phyloP scores from a whole-genome alignment of 2,329 filamentous ascomycete species.

The Tetracladium maxilliforme region DNA sequence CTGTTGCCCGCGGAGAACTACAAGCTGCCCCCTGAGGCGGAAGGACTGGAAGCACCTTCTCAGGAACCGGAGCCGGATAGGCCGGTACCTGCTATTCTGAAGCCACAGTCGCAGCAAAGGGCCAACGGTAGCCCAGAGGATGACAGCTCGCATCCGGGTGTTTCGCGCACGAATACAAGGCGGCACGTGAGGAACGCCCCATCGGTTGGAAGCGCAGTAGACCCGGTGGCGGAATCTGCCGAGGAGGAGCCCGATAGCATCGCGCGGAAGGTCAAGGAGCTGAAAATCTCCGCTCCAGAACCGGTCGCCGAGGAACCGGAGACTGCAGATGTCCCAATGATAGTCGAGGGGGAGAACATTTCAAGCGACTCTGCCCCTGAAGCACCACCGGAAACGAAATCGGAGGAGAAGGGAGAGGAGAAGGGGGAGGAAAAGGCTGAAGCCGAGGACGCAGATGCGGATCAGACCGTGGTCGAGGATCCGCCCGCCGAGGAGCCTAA shows the following conservation, averaged over 20 bases:
- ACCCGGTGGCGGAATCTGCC: constrained; percentile 69
- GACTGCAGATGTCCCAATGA: constrained; percentile 11
- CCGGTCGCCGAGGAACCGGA: constrained; percentile 23
- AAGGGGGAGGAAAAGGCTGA: constrained; percentile 7
- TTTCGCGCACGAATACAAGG: constrained; percentile 58
- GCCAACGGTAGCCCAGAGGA: constrained; percentile 12
- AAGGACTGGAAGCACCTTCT: constrained; percentile 56
- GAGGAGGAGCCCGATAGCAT: constrained; percentile 50
- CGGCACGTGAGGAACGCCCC: constrained; percentile 69
- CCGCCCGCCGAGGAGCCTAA: constrained; percentile 1
- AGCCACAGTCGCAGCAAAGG: constrained; percentile 13
- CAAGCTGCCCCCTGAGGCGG: constrained; percentile 84
- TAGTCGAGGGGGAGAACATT: constrained; percentile 10
- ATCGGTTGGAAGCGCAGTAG: constrained; percentile 63
- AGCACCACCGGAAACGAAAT: constrained; percentile 4
- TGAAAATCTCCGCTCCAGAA: constrained; percentile 29
- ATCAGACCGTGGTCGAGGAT: too few relatives aligned
- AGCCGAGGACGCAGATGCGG: constrained; percentile 3
- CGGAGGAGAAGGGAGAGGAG: constrained; percentile 11
- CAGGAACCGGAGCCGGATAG: constrained; percentile 25
- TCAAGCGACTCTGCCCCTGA: constrained; percentile 3
- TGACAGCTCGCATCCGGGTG: constrained; percentile 34
- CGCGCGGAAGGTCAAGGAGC: constrained; percentile 26
- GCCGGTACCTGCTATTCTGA: constrained; percentile 17
- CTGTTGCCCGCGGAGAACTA: constrained; percentile 89